These are phyloP conservation scores for Aegilops sharonensis DNA, from an alignment of 176 grass and related monocot species.

Conservation along the genomic window DNA sequence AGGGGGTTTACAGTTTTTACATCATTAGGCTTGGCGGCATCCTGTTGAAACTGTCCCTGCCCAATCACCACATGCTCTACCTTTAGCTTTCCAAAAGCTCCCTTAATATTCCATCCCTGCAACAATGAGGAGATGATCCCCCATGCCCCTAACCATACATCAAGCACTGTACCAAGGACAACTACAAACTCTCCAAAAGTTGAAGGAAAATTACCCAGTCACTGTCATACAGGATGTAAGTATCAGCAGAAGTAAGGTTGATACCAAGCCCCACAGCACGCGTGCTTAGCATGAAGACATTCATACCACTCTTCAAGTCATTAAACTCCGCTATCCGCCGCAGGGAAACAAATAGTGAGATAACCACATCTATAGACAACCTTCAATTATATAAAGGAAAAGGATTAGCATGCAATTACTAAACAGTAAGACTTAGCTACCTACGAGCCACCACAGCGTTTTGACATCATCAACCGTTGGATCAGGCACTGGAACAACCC, in stretches of 20 bases:
- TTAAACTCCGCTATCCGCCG: constrained; percentile 75
- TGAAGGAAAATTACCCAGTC: constrained; percentile 59
- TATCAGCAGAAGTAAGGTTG: constrained; percentile 81
- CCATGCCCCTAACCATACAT: constrained; percentile 36
- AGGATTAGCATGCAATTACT: neutral
- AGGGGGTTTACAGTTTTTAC: too few species aligned
- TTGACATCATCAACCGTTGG: too few species aligned
- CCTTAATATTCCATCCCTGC: constrained; percentile 75
- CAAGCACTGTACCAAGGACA: neutral
- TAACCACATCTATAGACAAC: neutral
- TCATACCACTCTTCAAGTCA: constrained; percentile 54
- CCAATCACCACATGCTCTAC: constrained; percentile 91
- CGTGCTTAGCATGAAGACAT: constrained; percentile 85
- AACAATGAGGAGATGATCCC: constrained; percentile 1
- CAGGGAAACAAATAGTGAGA: constrained; percentile 12
- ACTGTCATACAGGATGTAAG: constrained; percentile 85
- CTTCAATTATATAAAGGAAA: neutral
- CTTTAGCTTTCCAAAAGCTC: constrained; percentile 83
- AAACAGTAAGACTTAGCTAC: too few species aligned
- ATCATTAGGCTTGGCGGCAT: constrained; percentile 49
- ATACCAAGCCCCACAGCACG: constrained; percentile 81
- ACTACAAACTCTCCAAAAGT: neutral
- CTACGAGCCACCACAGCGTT: too few species aligned
- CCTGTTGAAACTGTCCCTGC: constrained; percentile 84
- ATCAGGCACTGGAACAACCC: too few species aligned